Evolutionary conservation across 495 filamentous ascomycete species (phyloP).

Genomic region (Pyronema omphalodes): DNA sequence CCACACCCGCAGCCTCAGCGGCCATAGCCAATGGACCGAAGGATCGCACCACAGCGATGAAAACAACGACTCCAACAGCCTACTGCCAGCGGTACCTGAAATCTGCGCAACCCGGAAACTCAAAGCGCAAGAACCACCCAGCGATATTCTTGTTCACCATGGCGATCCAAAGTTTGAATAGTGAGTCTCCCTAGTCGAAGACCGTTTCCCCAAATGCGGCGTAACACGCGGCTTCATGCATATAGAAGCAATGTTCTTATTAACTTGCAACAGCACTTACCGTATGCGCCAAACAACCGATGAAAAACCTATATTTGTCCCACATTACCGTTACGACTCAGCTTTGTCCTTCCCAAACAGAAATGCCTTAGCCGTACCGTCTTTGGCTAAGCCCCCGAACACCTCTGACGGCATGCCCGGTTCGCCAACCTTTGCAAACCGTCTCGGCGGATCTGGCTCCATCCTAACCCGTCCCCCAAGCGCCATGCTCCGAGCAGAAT

Average conservation of each 20-base stretch:
- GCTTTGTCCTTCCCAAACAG: constrained; percentile 19
- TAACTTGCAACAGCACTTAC: constrained; percentile 17
- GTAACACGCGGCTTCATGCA: background rate
- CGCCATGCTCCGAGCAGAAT: constrained; percentile 1
- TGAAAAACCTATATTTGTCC: constrained; percentile 18
- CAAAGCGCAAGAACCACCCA: constrained; percentile 15
- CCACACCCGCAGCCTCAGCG: background rate
- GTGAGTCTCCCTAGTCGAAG: constrained; percentile 8
- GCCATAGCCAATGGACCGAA: background rate
- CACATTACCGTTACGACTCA: constrained; percentile 17
- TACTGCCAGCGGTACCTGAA: background rate
- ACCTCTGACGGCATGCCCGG: background rate
- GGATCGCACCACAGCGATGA: background rate
- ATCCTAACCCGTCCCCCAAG: constrained; percentile 1
- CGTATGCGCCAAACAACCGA: constrained; percentile 22
- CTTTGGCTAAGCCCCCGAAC: constrained; percentile 14
- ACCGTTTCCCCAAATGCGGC: too few relatives aligned
- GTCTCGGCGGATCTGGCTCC: background rate
- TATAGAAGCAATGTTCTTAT: background rate
- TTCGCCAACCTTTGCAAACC: background rate
- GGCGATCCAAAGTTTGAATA: constrained; percentile 19
- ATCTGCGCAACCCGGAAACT: constrained; percentile 12
- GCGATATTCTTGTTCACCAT: constrained; percentile 19
- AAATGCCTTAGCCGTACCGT: constrained; percentile 17
- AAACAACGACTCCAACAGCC: constrained; percentile 1